Base-by-base conservation (phyloP, 2,329 filamentous ascomycete genomes). In the Aspergillus sp. region DNA sequence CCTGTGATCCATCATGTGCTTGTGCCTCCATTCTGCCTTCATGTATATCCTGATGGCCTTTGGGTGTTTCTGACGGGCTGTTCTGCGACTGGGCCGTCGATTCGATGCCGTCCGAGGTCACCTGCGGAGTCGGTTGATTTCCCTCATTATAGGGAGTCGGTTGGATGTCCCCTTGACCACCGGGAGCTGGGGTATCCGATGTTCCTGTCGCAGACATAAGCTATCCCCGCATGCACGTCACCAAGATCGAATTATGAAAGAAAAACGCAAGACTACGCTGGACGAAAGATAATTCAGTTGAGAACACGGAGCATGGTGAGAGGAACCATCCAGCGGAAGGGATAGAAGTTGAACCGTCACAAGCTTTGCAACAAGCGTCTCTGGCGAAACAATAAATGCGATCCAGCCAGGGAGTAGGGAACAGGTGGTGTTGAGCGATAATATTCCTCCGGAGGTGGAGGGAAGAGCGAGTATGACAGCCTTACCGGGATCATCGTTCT, bases 381-480 rank as follows among this genome's bases (percentile, higher is more conserved):
- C 52, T 39, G 32, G 18, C 24, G 42, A 31, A 52, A 31, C 45
- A 31, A 26, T 9, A 39, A 39, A 20, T 24, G 45, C 14, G 20
- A 31, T 49, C 36, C 5, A n/a, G 36, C 14, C 36, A 12, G 36
- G 36, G 9, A n/a, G 36, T 42, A 42, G 16, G 36, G 14, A 26
- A 47, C 18, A 24, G 83, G 86, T 65, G 22, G 32, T 16, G 52
- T 46, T 29, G 36, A 54, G 52, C 6, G 36, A 42, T n/a, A 22
- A 22, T 47, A 20, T 36, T 32, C 31, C 14, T 5, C 5, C 4
- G 45, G 42, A 31, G 47, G 39, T 31, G 39, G 55, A 54, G 55
- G 47, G 16, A 42, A 50, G 86, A 85, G 0, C 87, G 87, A 88
- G 67, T 81, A 87, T 69, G 70, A 82, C 24, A 84, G 59, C 57